Base-by-base conservation (phyloP, 352 stramenopile species). In the Phytophthora niederhauseri region DNA sequence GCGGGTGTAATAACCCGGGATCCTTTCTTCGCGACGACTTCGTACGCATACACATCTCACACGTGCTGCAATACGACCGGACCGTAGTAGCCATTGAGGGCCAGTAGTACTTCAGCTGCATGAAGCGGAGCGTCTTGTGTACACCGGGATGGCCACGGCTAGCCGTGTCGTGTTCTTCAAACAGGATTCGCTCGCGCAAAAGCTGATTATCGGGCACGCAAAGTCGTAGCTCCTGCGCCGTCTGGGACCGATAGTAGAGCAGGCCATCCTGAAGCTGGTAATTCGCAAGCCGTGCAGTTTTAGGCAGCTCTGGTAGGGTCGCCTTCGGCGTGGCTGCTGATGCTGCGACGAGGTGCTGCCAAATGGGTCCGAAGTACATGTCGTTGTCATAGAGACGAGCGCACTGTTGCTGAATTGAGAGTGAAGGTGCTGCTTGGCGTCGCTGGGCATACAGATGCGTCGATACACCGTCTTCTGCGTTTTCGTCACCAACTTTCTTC, bases 141-240 rank as follows among this genome's bases (percentile, higher is more conserved):
- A 59, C 53, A n/a, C 57, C 43, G 6, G 57, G 57, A 28, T 63
- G 55, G 0, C 55, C 54, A 19, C 56, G 28, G 28, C 8, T 31
- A 24, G 57, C 38, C 2, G 57, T 54, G 20, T 63, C 57, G 43
- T 63, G 57, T n/a, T 63, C 57, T 52, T 55, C 43, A 19, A 63
- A 55, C 24, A 63, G 43, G n/a, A 63, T 46, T 19, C 22, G 28
- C 14, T 63, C 43, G 2, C 57, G 24, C 5, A 55, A n/a, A 45
- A 1, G 4, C 26, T 6, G 7, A n/a, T 22, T 19, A 22, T 63
- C 57, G 6, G 43, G 57, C 4, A 63, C 26, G 17, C 43, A 63
- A 15, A 41, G 22, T 2, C 41, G 36, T 6, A 30, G 41, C 20
- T 36, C 36, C 8, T 61, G 38, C 41, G 24, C 26, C 8, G 36